Evolutionary conservation across 768 basidiomycete species (phyloP).

Genomic region (Tephrocybe sp.): DNA sequence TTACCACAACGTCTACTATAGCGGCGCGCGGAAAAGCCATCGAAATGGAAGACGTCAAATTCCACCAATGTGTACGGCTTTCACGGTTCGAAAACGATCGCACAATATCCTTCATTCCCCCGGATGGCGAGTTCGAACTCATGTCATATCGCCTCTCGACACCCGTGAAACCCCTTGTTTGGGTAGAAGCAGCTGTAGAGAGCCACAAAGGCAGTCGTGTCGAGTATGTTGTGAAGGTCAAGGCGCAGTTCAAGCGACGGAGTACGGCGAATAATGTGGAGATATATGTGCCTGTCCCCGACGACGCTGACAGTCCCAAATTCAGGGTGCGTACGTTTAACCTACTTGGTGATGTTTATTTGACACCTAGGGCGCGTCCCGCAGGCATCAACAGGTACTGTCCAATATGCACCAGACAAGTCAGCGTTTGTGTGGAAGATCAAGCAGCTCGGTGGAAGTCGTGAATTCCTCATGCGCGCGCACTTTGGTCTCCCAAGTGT

Average conservation of each 20-base stretch:
- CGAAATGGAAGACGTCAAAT: slow-evolving; percentile 99
- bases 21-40: slow-evolving; percentile 96
- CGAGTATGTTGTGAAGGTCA: slow-evolving; percentile 94
- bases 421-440: slow-evolving; percentile 99
- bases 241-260: slow-evolving; percentile 96
- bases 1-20: slow-evolving; percentile 22
- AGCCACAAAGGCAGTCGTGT: slow-evolving; percentile 91
- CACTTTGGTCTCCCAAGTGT: slow-evolving; percentile 97
- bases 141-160: slow-evolving; percentile 98
- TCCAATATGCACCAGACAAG: slow-evolving; percentile 97
- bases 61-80: slow-evolving; percentile 98
- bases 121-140: slow-evolving; percentile 97
- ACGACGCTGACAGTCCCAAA: slow-evolving; percentile 97
- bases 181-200: slow-evolving; percentile 97
- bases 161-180: slow-evolving; percentile 94
- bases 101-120: slow-evolving; percentile 98
- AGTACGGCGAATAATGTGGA: slow-evolving; percentile 99
- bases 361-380: too few species aligned
- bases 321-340: slow-evolving; percentile 70
- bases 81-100: slow-evolving; percentile 98
- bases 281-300: slow-evolving; percentile 97
- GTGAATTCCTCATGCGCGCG: slow-evolving; percentile 97
- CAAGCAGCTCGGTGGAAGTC: slow-evolving; percentile 93
- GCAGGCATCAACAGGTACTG: slow-evolving; percentile 95
- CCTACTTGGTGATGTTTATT: neutral